These are phyloP conservation scores for Sphaerobolus stellatus DNA, from an alignment of 1,284 basidiomycete genomes.

Conservation along the genomic window DNA sequence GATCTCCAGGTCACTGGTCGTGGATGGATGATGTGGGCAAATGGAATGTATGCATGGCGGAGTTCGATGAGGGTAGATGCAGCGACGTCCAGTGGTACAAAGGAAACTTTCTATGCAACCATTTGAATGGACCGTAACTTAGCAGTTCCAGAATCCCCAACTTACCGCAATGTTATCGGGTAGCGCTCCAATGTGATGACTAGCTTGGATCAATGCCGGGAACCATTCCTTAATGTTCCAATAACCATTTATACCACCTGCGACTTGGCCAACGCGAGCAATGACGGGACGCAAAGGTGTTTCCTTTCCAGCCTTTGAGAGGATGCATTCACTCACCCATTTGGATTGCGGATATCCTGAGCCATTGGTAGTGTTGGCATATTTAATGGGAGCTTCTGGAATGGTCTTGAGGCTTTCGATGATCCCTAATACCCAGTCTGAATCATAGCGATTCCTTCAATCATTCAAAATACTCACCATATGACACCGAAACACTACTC, in stretches of 20 bases:
- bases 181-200: neutral
- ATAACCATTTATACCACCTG: neutral
- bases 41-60: neutral
- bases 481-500: constrained; percentile 33
- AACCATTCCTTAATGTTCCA: constrained; percentile 4
- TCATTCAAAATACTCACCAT: neutral
- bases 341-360: constrained; percentile 44
- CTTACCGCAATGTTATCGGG: neutral
- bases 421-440: constrained; percentile 1
- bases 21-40: constrained; percentile 12
- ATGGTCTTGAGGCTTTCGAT: neutral
- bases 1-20: neutral
- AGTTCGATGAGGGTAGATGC: neutral
- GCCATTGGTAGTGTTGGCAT: constrained; percentile 29
- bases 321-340: constrained; percentile 44
- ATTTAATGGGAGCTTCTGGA: constrained; percentile 17
- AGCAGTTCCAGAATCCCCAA: neutral
- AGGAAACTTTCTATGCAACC: neutral
- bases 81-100: neutral
- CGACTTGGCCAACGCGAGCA: constrained; percentile 34
- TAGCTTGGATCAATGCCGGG: neutral
- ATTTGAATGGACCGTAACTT: neutral
- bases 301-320: constrained; percentile 23
- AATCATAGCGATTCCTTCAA: neutral
- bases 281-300: constrained; percentile 27